A percentile compares a stretch with the other conserved stretches of the same genome.
These are phyloP conservation scores for Xylaria sp. DNA, from an alignment of 2,329 filamentous ascomycete species.

Conservation along the genomic window DNA sequence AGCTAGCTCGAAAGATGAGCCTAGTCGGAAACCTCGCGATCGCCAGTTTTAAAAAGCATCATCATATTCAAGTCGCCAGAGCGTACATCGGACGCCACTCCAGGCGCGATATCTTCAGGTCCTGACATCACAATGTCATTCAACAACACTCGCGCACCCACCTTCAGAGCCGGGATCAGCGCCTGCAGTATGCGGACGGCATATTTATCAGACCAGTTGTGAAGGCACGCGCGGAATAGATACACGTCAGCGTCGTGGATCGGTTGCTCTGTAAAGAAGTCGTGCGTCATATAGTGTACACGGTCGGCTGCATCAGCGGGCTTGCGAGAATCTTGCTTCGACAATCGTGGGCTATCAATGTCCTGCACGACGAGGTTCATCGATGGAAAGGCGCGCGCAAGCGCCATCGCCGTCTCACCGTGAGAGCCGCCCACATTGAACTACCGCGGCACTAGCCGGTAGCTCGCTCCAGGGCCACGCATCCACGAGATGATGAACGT, in stretches of 20 bases:
- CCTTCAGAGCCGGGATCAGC: slow-evolving; percentile 54
- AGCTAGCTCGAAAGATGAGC: not conserved
- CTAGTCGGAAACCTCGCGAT: not conserved
- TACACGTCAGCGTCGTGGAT: slow-evolving; percentile 55
- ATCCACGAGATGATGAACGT: not conserved
- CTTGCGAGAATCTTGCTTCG: not conserved
- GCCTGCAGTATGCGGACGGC: slow-evolving; percentile 49
- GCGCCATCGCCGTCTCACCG: slow-evolving; percentile 15
- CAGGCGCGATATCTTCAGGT: slow-evolving; percentile 1
- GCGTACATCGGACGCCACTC: not conserved
- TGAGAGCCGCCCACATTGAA: slow-evolving; percentile 37
- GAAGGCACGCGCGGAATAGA: slow-evolving; percentile 57
- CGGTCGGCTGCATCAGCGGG: slow-evolving; percentile 25
- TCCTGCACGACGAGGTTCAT: slow-evolving; percentile 67
- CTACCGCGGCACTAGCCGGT: not conserved
- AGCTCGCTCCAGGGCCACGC: not conserved
- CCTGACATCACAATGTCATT: slow-evolving; percentile 31
- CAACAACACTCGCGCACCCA: slow-evolving; percentile 50
- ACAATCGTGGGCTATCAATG: slow-evolving; percentile 45
- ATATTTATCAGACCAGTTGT: slow-evolving; percentile 59
- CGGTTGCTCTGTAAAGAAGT: slow-evolving; percentile 58
- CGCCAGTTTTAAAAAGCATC: not conserved
- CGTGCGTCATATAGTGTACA: slow-evolving; percentile 51
- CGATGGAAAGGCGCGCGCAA: slow-evolving; percentile 43
- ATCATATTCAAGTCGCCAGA: not conserved